Base-by-base conservation (phyloP, 352 stramenopile genomes). In the Globisporangium perplexum region DNA sequence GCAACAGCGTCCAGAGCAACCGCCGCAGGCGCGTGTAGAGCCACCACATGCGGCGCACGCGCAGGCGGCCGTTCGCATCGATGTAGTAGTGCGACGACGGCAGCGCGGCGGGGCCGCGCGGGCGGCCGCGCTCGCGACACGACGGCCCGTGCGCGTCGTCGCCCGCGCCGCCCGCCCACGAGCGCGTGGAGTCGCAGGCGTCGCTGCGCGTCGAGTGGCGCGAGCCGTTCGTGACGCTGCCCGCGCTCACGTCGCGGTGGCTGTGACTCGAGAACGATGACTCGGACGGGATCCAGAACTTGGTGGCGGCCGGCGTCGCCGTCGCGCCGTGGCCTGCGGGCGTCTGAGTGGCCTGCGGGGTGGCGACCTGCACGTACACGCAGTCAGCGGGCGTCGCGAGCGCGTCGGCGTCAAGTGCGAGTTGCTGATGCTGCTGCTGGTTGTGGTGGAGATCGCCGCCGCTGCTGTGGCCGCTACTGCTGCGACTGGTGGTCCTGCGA, bases 81-180 rank as follows among this genome's bases (percentile, higher is more conserved):
- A 87, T 73, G 33, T 90, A 90, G 44, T 88, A 88, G 52, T 85
- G 72, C n/a, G 70, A 72, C 10, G 72, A 82, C 35, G 72, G 68
- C 38, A 71, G 47, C 20, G 33, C 33, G 33, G 17, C 33, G 11
- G 30, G 26, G n/a, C 26, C 28, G 7, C 20, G 38, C 11, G 38
- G 59, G 5, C 7, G 45, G 1, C 38, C 39, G 36, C 49, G 49
- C 11, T 50, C 7, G 8, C 23, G 41, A 22, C 47, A 50, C 4
- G 53, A 35, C 4, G 38, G 38, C 1, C 38, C 38, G 17, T 44
- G 17, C 5, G 38, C 38, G 12, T 18, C 33, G 12, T 38, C 12
- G 12, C 33, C 30, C 26, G 24, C 43, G 23, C 39, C 28, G 10
- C 17, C 10, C 36, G 36, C 46, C 18, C 31, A 38, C 2, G 41